Evolutionary conservation across 352 stramenopile species (phyloP).

Genomic region (Phytophthora cajani): DNA sequence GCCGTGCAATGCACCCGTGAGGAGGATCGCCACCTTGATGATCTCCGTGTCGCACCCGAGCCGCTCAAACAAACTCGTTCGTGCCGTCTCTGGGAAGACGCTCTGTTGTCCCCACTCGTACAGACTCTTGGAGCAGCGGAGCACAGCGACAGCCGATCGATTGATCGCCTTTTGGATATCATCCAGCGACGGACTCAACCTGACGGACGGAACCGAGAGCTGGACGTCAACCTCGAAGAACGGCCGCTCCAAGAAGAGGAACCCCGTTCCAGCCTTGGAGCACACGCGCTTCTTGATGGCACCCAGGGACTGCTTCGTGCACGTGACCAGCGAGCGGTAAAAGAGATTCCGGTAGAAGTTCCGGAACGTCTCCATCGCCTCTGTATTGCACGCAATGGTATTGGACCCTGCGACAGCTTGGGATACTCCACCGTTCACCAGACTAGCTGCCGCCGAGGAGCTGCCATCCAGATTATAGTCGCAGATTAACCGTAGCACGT

Average conservation of each 20-base stretch:
- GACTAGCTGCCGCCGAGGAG: slow-evolving; percentile 2
- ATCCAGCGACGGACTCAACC: slow-evolving; percentile 81
- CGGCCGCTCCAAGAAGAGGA: slow-evolving; percentile 83
- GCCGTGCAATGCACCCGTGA: slow-evolving; percentile 83
- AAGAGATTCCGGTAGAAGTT: slow-evolving; percentile 85
- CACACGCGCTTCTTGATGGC: slow-evolving; percentile 87
- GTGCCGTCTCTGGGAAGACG: slow-evolving; percentile 52
- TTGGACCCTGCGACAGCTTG: neutral
- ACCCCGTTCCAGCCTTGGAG: slow-evolving; percentile 77
- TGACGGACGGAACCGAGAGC: slow-evolving; percentile 79
- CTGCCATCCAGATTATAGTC: slow-evolving; percentile 70
- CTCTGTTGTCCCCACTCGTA: slow-evolving; percentile 84
- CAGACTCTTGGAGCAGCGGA: slow-evolving; percentile 84
- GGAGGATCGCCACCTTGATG: slow-evolving; percentile 87
- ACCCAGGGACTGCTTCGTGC: slow-evolving; percentile 80
- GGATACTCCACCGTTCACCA: neutral
- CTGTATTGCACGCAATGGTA: slow-evolving; percentile 39
- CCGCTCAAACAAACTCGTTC: slow-evolving; percentile 81
- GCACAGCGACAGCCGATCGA: slow-evolving; percentile 72
- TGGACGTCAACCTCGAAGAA: slow-evolving; percentile 92
- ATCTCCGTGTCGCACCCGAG: slow-evolving; percentile 89
- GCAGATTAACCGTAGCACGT: slow-evolving; percentile 71
- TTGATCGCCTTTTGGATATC: slow-evolving; percentile 90
- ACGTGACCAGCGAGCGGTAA: slow-evolving; percentile 82
- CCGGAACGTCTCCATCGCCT: slow-evolving; percentile 58